A percentile compares a stretch with the other conserved stretches of the same genome.
phyloP scores from a whole-genome alignment of 2,329 filamentous ascomycete species.

The Arachnomyces sp. region DNA sequence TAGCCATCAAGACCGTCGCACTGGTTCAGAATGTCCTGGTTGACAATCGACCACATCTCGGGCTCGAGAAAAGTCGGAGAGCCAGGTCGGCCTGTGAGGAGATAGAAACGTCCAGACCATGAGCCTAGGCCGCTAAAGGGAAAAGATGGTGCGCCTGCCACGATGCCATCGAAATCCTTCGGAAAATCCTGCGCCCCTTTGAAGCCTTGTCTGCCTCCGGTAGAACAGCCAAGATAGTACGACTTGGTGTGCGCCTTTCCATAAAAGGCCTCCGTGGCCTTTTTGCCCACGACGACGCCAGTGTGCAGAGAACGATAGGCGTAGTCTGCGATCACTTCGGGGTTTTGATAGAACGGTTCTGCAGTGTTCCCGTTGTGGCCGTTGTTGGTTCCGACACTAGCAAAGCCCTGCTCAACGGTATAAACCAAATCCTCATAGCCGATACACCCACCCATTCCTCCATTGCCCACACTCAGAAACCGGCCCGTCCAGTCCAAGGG shows the following conservation, averaged over 20 bases:
- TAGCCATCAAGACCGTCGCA: too few species aligned
- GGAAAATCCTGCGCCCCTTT: constrained; percentile 47
- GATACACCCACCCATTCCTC: constrained; percentile 10
- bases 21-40: too few species aligned
- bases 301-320: constrained; percentile 40
- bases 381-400: constrained; percentile 35
- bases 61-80: too few species aligned
- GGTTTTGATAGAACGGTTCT: constrained; percentile 31
- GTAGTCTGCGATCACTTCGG: constrained; percentile 34
- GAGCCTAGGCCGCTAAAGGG: too few species aligned
- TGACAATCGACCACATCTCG: too few species aligned
- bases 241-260: constrained; percentile 33
- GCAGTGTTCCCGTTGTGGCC: constrained; percentile 37
- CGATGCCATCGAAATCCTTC: constrained; percentile 49
- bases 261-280: constrained; percentile 43
- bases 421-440: constrained; percentile 32
- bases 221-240: constrained; percentile 46
- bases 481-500: not conserved
- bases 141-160: constrained; percentile 28
- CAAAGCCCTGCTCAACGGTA: constrained; percentile 29
- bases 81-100: too few species aligned
- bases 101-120: too few species aligned
- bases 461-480: constrained; percentile 2
- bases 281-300: constrained; percentile 41
- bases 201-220: constrained; percentile 52